Evolutionary conservation across 306 rosid species (phyloP).

Genomic region (Morella rubra): DNA sequence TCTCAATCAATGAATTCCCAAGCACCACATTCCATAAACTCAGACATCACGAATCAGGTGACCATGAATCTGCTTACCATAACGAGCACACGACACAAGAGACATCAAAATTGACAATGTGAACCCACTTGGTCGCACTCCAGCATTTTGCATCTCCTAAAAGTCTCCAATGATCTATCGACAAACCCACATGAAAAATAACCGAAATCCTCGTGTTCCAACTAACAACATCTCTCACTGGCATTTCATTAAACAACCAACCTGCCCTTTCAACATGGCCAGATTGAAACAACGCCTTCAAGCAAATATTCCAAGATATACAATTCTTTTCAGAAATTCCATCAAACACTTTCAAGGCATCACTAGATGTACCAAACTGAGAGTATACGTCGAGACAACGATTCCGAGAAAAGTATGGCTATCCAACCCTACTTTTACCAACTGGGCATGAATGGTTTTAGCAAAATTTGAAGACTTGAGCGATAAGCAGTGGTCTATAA

Average conservation of each 20-base stretch:
- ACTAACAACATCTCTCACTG: constrained; percentile 66
- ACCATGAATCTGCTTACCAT: constrained; percentile 73
- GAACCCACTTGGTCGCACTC: constrained; percentile 61
- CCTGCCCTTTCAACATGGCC: constrained; percentile 46
- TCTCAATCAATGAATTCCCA: constrained; percentile 70
- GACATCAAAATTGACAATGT: constrained; percentile 68
- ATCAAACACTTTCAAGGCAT: constrained; percentile 54
- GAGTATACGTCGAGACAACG: constrained; percentile 57
- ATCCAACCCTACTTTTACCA: constrained; percentile 66
- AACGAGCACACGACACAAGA: constrained; percentile 37
- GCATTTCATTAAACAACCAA: constrained; percentile 68
- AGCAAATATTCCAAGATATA: constrained; percentile 62
- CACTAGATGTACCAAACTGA: constrained; percentile 42
- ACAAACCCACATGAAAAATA: constrained; percentile 42
- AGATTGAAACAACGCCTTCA: constrained; percentile 51
- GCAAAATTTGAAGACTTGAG: constrained; percentile 37
- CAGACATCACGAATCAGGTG: constrained; percentile 48
- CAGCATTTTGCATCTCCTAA: constrained; percentile 55
- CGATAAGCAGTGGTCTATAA: constrained; percentile 45
- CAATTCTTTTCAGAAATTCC: constrained; percentile 59
- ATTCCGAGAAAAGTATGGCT: constrained; percentile 50
- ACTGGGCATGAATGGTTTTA: constrained; percentile 56
- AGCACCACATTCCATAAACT: constrained; percentile 55
- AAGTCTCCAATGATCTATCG: constrained; percentile 44
- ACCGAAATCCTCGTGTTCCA: constrained; percentile 81